These are phyloP conservation scores for Kwoniella botswanensis DNA, from an alignment of 768 basidiomycete species.

Conservation along the genomic window DNA sequence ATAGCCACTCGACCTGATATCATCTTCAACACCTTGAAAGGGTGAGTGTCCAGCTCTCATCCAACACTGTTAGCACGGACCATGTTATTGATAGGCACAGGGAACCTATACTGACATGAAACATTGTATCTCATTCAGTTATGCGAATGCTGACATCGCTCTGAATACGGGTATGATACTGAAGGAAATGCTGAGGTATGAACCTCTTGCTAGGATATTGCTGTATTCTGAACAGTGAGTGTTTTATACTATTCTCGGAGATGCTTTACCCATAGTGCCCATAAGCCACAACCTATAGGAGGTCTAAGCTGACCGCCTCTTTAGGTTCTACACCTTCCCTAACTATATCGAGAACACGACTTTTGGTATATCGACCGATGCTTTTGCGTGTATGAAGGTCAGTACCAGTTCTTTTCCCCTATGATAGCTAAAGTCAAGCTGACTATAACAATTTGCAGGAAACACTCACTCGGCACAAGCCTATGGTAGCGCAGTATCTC, in stretches of 20 bases:
- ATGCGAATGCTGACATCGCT: conserved; percentile 93
- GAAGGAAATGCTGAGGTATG: conserved; percentile 94
- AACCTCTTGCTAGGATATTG: conserved; percentile 84
- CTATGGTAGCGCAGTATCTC: conserved; percentile 96
- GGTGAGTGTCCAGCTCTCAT: conserved; percentile 49
- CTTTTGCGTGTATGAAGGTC: conserved; percentile 90
- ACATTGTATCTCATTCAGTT: conserved; percentile 60
- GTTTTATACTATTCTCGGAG: background rate
- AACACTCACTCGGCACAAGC: conserved; percentile 92
- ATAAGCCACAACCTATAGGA: background rate
- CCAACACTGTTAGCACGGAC: background rate
- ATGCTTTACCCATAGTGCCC: background rate
- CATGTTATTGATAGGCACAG: background rate
- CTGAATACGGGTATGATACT: conserved; percentile 98
- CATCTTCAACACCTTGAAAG: conserved; percentile 81
- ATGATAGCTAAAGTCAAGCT: background rate
- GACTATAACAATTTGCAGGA: conserved; percentile 62
- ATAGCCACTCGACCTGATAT: conserved; percentile 73
- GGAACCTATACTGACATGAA: background rate
- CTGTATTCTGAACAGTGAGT: conserved; percentile 92
- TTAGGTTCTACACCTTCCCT: conserved; percentile 93
- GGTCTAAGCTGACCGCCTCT: background rate
- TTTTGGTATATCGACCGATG: conserved; percentile 97
- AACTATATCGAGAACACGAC: conserved; percentile 96
- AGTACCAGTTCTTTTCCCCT: conserved; percentile 9